Evolutionary conservation across 2,329 filamentous ascomycete species (phyloP).

Genomic region (Thyridium curvatum): DNA sequence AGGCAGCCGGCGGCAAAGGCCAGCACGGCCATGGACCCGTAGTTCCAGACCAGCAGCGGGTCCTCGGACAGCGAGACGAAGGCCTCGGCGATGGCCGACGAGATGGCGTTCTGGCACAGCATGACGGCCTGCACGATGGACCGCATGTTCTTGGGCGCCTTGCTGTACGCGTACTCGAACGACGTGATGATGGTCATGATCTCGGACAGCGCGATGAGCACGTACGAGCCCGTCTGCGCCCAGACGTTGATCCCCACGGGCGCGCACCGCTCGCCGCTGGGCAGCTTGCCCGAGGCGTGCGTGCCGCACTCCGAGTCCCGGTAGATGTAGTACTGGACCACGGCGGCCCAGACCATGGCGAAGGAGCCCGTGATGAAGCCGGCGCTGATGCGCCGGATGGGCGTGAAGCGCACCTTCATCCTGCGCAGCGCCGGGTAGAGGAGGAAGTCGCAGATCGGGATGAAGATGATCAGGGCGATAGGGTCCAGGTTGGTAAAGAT

Average conservation of each 20-base stretch:
- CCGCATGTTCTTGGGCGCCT: slow-evolving; percentile 75
- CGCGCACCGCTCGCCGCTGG: slow-evolving; percentile 33
- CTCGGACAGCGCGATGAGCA: slow-evolving; percentile 42
- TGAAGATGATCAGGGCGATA: slow-evolving; percentile 67
- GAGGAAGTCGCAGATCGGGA: slow-evolving; percentile 61
- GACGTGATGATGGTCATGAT: slow-evolving; percentile 46
- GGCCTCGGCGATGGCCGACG: slow-evolving; percentile 64
- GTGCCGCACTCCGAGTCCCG: slow-evolving; percentile 51
- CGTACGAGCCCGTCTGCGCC: slow-evolving; percentile 45
- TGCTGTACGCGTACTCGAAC: slow-evolving; percentile 72
- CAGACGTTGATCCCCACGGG: slow-evolving; percentile 56
- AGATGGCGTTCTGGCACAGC: slow-evolving; percentile 65
- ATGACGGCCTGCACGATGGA: slow-evolving; percentile 66
- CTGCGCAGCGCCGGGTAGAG: slow-evolving; percentile 64
- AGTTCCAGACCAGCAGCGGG: slow-evolving; percentile 67
- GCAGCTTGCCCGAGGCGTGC: slow-evolving; percentile 21
- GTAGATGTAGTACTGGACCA: slow-evolving; percentile 59
- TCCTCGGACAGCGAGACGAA: slow-evolving; percentile 56
- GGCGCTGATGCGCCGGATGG: slow-evolving; percentile 67
- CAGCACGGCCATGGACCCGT: slow-evolving; percentile 55
- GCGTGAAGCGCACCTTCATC: slow-evolving; percentile 59
- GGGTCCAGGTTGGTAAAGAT: slow-evolving; percentile 70
- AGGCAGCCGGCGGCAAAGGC: slow-evolving; percentile 53
- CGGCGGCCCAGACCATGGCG: slow-evolving; percentile 51
- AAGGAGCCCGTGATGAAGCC: slow-evolving; percentile 60